Evolutionary conservation across 805 yeast species (phyloP).

Genomic region (Schwanniomyces pseudopolymorphus): DNA sequence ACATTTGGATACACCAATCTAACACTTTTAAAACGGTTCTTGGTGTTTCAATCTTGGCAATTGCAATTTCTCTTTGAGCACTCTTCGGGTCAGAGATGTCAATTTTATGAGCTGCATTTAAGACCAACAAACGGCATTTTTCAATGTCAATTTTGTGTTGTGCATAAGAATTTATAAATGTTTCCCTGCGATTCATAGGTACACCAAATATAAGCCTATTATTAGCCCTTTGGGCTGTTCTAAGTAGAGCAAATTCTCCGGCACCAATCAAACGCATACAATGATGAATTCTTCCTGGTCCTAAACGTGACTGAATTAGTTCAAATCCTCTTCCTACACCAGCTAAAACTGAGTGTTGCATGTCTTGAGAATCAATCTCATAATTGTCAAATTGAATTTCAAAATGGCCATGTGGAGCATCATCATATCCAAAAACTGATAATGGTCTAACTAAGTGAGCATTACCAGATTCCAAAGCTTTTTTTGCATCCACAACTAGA

Average conservation of each 20-base stretch:
- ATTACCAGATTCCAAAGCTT: conserved; percentile 48
- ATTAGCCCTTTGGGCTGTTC: conserved; percentile 51
- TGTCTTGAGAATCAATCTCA: conserved; percentile 46
- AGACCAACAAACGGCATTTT: conserved; percentile 52
- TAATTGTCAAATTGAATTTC: conserved; percentile 53
- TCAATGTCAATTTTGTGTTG: conserved; percentile 54
- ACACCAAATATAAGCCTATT: conserved; percentile 53
- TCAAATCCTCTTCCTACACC: conserved; percentile 58
- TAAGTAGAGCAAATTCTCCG: conserved; percentile 54
- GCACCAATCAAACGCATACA: conserved; percentile 66
- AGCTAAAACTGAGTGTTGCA: conserved; percentile 41
- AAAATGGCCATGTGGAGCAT: conserved; percentile 73
- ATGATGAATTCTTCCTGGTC: conserved; percentile 72
- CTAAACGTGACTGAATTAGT: conserved; percentile 61
- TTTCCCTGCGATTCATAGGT: conserved; percentile 49
- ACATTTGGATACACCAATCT: conserved; percentile 64
- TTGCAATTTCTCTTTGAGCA: conserved; percentile 57
- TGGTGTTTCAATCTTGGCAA: conserved; percentile 65
- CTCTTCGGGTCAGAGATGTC: conserved; percentile 53
- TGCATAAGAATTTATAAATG: conserved; percentile 49
- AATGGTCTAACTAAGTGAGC: conserved; percentile 52
- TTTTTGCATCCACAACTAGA: conserved; percentile 51
- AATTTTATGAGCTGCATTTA: conserved; percentile 60
- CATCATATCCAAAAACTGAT: conserved; percentile 58
- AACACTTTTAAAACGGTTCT: conserved; percentile 48